Evolutionary conservation across 2,329 filamentous ascomycete genomes (phyloP).

Genomic region (Pseudogymnoascus sp.): DNA sequence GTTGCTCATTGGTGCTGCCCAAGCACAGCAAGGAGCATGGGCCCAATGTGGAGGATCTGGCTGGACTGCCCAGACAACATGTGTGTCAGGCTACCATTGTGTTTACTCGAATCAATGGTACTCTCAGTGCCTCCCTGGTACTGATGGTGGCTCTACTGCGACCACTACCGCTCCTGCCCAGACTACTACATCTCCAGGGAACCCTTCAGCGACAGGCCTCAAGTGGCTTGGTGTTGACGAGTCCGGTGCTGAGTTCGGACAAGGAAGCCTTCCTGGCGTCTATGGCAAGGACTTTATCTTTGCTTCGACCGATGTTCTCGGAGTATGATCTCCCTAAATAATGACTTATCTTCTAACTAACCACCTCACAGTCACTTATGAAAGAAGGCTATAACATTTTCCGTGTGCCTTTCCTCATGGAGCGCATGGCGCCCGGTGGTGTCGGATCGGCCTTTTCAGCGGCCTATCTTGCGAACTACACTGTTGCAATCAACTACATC

Average conservation of each 20-base stretch:
- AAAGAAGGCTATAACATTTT: constrained; percentile 39
- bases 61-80: constrained; percentile 16
- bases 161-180: background rate
- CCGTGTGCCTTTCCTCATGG: constrained; percentile 50
- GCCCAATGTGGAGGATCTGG: constrained; percentile 17
- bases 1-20: background rate
- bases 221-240: constrained; percentile 28
- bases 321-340: background rate
- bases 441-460: constrained; percentile 37
- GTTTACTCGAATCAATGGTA: constrained; percentile 16
- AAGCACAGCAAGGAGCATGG: constrained; percentile 12
- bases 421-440: constrained; percentile 41
- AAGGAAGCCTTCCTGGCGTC: constrained; percentile 45
- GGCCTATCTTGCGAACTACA: constrained; percentile 37
- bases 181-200: background rate
- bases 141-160: background rate
- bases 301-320: constrained; percentile 6
- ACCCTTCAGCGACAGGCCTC: background rate
- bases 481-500: constrained; percentile 34
- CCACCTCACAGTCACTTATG: background rate
- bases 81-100: constrained; percentile 16
- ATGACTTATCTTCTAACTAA: background rate
- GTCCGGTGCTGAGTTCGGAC: constrained; percentile 56
- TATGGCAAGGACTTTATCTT: constrained; percentile 51
- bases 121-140: constrained; percentile 16